Conservation (phyloP, 1,284 basidiomycete species). For the Rhodotorula sp. region DNA sequence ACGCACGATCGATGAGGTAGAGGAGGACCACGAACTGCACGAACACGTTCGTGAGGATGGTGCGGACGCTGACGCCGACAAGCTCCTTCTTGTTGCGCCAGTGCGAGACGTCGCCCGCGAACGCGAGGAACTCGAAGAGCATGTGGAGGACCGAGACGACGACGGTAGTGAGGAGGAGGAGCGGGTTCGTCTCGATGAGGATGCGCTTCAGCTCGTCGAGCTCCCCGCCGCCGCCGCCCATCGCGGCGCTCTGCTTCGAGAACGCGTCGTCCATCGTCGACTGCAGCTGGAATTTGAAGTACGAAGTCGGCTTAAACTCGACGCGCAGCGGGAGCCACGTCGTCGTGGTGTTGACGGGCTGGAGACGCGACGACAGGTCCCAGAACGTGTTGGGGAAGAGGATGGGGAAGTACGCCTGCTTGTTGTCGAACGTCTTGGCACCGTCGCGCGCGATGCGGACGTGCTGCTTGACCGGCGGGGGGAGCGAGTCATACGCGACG, state of each 20-base stretch:
- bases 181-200: conserved; percentile 85
- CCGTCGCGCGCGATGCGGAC: conserved; percentile 31
- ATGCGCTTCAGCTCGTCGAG: conserved; percentile 92
- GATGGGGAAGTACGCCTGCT: conserved; percentile 73
- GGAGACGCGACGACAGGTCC: conserved; percentile 51
- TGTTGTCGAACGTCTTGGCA: conserved; percentile 12
- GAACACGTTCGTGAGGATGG: conserved; percentile 85
- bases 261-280: conserved; percentile 58
- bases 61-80: conserved; percentile 59
- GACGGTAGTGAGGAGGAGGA: conserved; percentile 72
- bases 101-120: conserved; percentile 89
- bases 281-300: conserved; percentile 51
- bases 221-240: conserved; percentile 56
- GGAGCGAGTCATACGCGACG: conserved; percentile 63
- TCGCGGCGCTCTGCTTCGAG: conserved; percentile 58
- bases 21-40: conserved; percentile 60
- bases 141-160: conserved; percentile 83
- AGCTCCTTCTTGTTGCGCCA: conserved; percentile 83
- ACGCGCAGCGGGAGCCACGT: conserved; percentile 64
- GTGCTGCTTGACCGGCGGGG: conserved; percentile 60
- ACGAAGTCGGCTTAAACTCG: conserved; percentile 71
- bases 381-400: conserved; percentile 96
- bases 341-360: conserved; percentile 50
- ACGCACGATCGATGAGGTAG: conserved; percentile 13
- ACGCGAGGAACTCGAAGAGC: conserved; percentile 80